Evolutionary conservation across 352 stramenopile species (phyloP), one percentile per base, ranked within the genome.

Genomic region (Pythium dissimile): DNA sequence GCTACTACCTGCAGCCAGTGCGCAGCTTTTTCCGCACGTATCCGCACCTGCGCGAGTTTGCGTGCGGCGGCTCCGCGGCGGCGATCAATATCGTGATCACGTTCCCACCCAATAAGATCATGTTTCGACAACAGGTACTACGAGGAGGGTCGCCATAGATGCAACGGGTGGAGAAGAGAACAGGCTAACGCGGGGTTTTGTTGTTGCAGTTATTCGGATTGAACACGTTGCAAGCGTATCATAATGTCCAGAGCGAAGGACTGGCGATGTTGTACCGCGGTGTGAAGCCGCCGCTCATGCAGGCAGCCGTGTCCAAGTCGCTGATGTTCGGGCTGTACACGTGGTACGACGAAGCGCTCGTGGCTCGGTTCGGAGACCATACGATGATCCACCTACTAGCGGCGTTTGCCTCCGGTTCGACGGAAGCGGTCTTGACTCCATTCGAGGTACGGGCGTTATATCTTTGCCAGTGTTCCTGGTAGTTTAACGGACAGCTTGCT

Each of bases 241-340:
- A 81, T 43, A 93, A 88, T 39, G 73, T 93, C 23, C 66, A 71
- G 16, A 75, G 62, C 44, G 78, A 90, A 56, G 82, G 83, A 5
- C 60, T 80, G 37, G 16, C 60, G 12, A 85, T 88, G 71, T 66
- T 94, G 11, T 96, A 95, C 23, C 79, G 87, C 12, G 87, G 87
- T n/a, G 74, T 96, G 3, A 86, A 86, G 42, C 85, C 87, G 12
- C 87, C 87, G 27, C 69, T 96, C 24, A 54, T 95, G 35, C 86
- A 95, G 61, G 86, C 85, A 8, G 85, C 83, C 34, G 79, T 94
- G 35, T 92, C 85, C 46, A 96, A 94, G 59, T 92, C 84, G 37
- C 76, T 94, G 44, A 96, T 96, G 87, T 96, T 96, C 64, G 87
- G 87, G 7, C 69, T 94, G 0, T 96, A 94, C 62, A 94, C 94